Base-by-base conservation (phyloP, 2,329 filamentous ascomycete genomes). In the Trichoderma afroharzianum region DNA sequence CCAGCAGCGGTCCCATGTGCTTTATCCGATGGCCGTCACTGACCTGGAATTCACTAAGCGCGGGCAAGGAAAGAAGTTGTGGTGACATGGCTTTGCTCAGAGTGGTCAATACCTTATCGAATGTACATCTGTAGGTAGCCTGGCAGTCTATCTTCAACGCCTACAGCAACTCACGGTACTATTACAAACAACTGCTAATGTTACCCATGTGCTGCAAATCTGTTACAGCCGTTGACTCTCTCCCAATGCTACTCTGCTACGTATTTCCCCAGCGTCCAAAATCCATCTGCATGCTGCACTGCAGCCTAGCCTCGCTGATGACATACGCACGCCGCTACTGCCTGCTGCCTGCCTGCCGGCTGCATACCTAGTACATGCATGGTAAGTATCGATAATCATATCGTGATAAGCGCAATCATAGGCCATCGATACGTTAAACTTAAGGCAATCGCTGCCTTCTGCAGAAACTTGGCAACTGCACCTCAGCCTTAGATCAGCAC, bases 251-350 rank as follows among this genome's bases (percentile, higher is more conserved):
- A 39, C 36, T 1, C 7, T 39, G 36, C 4, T 39, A 39, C 28
- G 57, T 24, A 59, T 21, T 59, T 33, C 9, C 57, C 57, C 57
- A 59, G 57, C 4, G 6, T 39, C n/a, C 28, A 59, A 59, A 32
- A 59, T 33, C 28, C 57, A 59, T 33, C 15, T 59, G 57, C 57
- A 12, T 59, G 57, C 57, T 33, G 57, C 57, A 21, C 43, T 50
- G 61, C 63, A 66, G 63, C 50, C 47, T 30, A 55, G 30, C 50
- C 53, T 58, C 50, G 50, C 28, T 50, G 63, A 67, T 67, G 63
- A 58, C 63, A 67, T 58, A 58, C 50, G 63, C 47, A 53, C 47
- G 63, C 63, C 32, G 50, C 63, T 57, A 58, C 63, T 67, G 43
- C 43, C 43, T 50, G 43, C 43, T 50, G 43, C 43, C 43, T 47